Conservation (phyloP, 2,329 filamentous ascomycete genomes). For the Aspergillus ruber region DNA sequence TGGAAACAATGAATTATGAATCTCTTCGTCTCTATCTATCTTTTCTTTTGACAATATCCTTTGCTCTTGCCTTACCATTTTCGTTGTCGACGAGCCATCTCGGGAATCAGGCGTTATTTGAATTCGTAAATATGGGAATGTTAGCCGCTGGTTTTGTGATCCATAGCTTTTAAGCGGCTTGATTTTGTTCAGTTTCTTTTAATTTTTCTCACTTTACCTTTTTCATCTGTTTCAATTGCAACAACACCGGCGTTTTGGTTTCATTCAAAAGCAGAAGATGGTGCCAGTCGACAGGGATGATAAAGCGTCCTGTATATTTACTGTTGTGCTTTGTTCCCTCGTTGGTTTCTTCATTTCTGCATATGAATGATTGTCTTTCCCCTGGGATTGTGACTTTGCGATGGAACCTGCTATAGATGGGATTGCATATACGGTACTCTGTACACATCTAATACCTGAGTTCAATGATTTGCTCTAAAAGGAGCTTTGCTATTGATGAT, state of each 20-base stretch:
- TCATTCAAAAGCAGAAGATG: neutral
- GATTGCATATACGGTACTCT: slow-evolving; percentile 1
- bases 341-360: neutral
- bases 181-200: neutral
- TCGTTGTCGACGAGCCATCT: neutral
- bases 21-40: slow-evolving; percentile 14
- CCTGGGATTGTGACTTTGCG: neutral
- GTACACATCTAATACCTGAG: neutral
- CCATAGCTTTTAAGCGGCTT: neutral
- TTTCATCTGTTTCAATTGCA: neutral
- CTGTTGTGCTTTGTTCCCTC: neutral
- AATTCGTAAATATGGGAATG: neutral
- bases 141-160: neutral
- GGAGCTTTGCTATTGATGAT: neutral
- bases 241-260: neutral
- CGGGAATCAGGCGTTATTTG: neutral
- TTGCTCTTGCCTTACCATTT: slow-evolving; percentile 8
- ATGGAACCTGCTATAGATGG: neutral
- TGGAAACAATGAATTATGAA: slow-evolving; percentile 38
- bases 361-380: neutral
- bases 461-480: neutral
- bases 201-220: neutral
- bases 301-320: neutral
- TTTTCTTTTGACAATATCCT: neutral
- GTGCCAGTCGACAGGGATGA: neutral